phyloP scores from a whole-genome alignment of 2,329 filamentous ascomycete species.

The Cadophora gregata region DNA sequence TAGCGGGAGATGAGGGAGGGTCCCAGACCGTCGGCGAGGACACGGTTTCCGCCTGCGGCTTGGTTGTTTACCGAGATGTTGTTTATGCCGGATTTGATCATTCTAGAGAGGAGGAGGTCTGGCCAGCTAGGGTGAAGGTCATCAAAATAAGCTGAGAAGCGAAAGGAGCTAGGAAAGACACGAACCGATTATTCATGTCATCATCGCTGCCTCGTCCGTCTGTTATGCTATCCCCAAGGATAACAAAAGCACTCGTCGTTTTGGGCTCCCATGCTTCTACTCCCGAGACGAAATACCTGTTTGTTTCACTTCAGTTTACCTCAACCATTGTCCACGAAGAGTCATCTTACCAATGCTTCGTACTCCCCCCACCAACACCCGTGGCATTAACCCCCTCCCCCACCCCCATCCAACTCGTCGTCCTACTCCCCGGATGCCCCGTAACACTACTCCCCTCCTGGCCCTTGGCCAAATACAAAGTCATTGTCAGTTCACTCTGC shows the following conservation, averaged over 20 bases:
- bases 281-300: constrained; percentile 63
- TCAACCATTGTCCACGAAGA: background rate
- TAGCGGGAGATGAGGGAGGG: constrained; percentile 65
- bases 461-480: constrained; percentile 62
- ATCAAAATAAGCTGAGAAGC: background rate
- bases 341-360: constrained; percentile 47
- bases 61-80: constrained; percentile 66
- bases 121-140: constrained; percentile 57
- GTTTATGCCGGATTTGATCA: constrained; percentile 53
- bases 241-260: constrained; percentile 52
- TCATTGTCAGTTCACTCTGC: constrained; percentile 60
- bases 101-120: constrained; percentile 58
- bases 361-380: constrained; percentile 49
- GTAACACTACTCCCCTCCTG: constrained; percentile 64
- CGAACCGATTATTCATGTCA: constrained; percentile 60
- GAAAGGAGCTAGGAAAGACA: background rate
- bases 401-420: constrained; percentile 62
- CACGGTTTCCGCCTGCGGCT: constrained; percentile 69
- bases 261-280: constrained; percentile 61
- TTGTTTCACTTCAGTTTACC: constrained; percentile 19
- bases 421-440: constrained; percentile 68
- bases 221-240: constrained; percentile 71
- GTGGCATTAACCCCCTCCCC: constrained; percentile 59
- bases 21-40: constrained; percentile 66
- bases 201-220: constrained; percentile 67